Evolutionary conservation across 2,329 filamentous ascomycete genomes (phyloP).

Genomic region (Elsinoe perseae): DNA sequence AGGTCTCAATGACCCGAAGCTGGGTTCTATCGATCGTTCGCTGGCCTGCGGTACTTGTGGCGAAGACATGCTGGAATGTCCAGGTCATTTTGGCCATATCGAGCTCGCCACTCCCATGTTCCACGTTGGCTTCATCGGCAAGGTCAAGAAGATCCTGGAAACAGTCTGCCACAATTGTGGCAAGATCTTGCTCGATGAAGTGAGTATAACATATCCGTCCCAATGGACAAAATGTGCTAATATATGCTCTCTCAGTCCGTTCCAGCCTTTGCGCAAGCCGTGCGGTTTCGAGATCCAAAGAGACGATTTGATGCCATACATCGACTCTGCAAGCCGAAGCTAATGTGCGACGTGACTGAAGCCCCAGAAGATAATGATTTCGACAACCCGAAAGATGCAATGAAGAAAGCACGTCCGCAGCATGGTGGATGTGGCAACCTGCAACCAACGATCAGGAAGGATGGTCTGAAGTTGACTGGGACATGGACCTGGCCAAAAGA

Average conservation of each 20-base stretch:
- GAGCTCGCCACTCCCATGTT: constrained; percentile 95
- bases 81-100: constrained; percentile 97
- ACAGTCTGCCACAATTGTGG: constrained; percentile 99
- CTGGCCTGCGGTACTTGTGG: constrained; percentile 95
- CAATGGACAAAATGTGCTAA: constrained; percentile 16
- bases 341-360: constrained; percentile 73
- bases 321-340: constrained; percentile 83
- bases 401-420: constrained; percentile 40
- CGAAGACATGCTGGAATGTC: constrained; percentile 91
- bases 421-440: constrained; percentile 92
- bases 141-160: constrained; percentile 98
- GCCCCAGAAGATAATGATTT: constrained; percentile 59
- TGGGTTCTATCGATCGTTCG: constrained; percentile 92
- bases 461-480: constrained; percentile 73
- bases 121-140: constrained; percentile 90
- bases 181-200: constrained; percentile 94
- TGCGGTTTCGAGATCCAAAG: constrained; percentile 84
- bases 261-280: constrained; percentile 71
- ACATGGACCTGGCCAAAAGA: constrained; percentile 65
- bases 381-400: constrained; percentile 49
- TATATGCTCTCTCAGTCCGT: constrained; percentile 56
- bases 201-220: constrained; percentile 62
- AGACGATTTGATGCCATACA: constrained; percentile 88
- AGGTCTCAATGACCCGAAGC: constrained; percentile 88
- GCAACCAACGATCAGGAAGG: constrained; percentile 80